A percentile compares a stretch with the other conserved stretches of the same genome.
Conservation (phyloP, 192 early-diverging fungal genomes). For the Podila horticola region DNA sequence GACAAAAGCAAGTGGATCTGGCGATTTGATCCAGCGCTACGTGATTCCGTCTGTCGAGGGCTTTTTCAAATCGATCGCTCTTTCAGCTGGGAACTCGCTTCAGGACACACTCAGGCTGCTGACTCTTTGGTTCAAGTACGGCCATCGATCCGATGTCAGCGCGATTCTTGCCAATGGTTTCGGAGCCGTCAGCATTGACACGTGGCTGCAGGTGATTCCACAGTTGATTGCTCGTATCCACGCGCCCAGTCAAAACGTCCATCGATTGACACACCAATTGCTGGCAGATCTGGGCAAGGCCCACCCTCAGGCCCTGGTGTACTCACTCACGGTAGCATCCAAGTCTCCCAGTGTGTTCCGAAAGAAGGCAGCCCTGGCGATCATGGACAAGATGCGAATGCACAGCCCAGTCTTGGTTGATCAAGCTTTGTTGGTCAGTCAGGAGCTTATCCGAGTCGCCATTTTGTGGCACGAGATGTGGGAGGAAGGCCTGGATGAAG, state of each 20-base stretch:
- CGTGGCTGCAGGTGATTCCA: slow-evolving; percentile 98
- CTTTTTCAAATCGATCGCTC: slow-evolving; percentile 91
- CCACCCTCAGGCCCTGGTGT: slow-evolving; percentile 96
- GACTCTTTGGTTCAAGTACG: slow-evolving; percentile 97
- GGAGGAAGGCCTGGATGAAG: slow-evolving; percentile 92
- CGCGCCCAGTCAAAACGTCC: slow-evolving; percentile 80
- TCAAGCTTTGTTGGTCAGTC: slow-evolving; percentile 91
- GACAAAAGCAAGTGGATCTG: slow-evolving; percentile 4
- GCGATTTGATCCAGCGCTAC: slow-evolving; percentile 59
- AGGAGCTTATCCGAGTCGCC: slow-evolving; percentile 94
- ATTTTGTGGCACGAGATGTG: slow-evolving; percentile 98
- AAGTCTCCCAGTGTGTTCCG: slow-evolving; percentile 85
- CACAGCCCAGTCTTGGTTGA: slow-evolving; percentile 87
- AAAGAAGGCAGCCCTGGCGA: slow-evolving; percentile 82
- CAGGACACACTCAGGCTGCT: slow-evolving; percentile 95
- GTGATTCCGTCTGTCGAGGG: slow-evolving; percentile 92
- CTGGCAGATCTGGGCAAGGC: slow-evolving; percentile 90
- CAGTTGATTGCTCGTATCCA: slow-evolving; percentile 97
- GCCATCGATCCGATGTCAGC: slow-evolving; percentile 86
- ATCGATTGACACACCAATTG: slow-evolving; percentile 86
- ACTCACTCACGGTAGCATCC: slow-evolving; percentile 95
- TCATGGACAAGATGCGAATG: slow-evolving; percentile 92
- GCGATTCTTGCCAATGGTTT: slow-evolving; percentile 83
- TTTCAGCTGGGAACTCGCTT: slow-evolving; percentile 85
- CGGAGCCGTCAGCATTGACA: slow-evolving; percentile 84